A percentile compares a stretch with the other conserved stretches of the same genome.
phyloP scores from a whole-genome alignment of 495 filamentous ascomycete species.

The Haplographium delicatum region DNA sequence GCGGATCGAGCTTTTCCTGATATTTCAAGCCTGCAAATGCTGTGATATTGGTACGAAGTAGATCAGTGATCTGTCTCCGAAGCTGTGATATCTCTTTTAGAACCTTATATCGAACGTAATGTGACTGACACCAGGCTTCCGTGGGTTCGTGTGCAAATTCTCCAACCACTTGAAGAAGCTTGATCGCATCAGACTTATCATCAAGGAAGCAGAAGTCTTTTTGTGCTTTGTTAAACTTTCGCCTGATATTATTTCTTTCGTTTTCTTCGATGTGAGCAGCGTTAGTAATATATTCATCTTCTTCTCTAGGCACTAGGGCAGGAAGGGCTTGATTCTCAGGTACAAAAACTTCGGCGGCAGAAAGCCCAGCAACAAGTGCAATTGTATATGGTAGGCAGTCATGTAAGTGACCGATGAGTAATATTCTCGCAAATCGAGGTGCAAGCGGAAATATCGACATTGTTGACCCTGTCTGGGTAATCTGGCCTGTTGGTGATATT shows the following conservation, averaged over 20 bases:
- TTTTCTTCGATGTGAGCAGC: conserved; percentile 64
- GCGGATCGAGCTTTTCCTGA: conserved; percentile 59
- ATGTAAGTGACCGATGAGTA: conserved; percentile 79
- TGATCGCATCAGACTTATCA: conserved; percentile 79
- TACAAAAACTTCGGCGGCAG: conserved; percentile 85
- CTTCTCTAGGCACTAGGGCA: conserved; percentile 32
- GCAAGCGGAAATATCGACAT: conserved; percentile 86
- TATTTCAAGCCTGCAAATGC: conserved; percentile 55
- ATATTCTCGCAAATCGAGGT: conserved; percentile 85
- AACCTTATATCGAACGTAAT: conserved; percentile 80
- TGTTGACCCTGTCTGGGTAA: conserved; percentile 69
- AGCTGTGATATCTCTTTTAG: conserved; percentile 83
- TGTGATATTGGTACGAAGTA: conserved; percentile 70
- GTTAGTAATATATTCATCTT: conserved; percentile 54
- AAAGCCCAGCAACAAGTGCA: conserved; percentile 81
- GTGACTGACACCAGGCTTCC: conserved; percentile 68
- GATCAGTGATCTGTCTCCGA: conserved; percentile 71
- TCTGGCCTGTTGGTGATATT: conserved; percentile 59
- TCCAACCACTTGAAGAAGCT: conserved; percentile 81
- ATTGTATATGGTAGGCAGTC: conserved; percentile 82
- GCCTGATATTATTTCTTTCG: conserved; percentile 55
- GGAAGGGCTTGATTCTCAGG: conserved; percentile 72
- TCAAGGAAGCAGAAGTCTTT: conserved; percentile 76
- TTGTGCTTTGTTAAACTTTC: conserved; percentile 70
- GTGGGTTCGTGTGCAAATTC: conserved; percentile 66